Evolutionary conservation across 495 filamentous ascomycete genomes (phyloP), one percentile per base, ranked within the genome.

Genomic region (Daldinia grandis): DNA sequence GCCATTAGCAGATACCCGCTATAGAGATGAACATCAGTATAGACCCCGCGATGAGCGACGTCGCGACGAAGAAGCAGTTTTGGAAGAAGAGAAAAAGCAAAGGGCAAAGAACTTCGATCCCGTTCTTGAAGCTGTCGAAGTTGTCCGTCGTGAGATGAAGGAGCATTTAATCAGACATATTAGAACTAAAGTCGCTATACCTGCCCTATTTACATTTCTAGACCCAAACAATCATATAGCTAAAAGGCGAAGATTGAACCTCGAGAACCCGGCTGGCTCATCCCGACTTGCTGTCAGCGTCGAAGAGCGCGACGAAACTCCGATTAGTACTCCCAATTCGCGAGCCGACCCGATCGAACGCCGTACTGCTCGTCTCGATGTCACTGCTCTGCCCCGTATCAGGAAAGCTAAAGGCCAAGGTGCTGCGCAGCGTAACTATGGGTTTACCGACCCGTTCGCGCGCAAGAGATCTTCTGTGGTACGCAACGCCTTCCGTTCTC

Each of bases 151-250:
- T n/a, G 94, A 98, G 75, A 82, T 98, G 75, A 90, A 86, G 64
- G 89, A 93, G 72, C 93, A 94, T 76, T 80, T 99, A 19, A 85
- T 98, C 57, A 90, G 89, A 71, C 92, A 97, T 76, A 90, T 97
- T 69, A 92, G 93, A 74, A 91, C 89, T 60, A 90, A 93, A 64
- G 89, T 98, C 42, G 92, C 90, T 12, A 91, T 89, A 3, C 92
- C 93, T 1, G 86, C 88, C n/a, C 78, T 99, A 35, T 93, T 92
- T 75, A 87, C 94, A 35, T 92, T 89, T 78, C 87, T 99, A 44
- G 92, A 97, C 68, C 93, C 95, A 3, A 87, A 86, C 59, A 90
- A 91, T 54, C 93, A 95, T 78, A 81, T 84, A 31, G 79, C 86
- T 14, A 97, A 91, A 77, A 87, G 94, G 40, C 87, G 91, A 64